A percentile compares a stretch with the other conserved stretches of the same genome.
phyloP scores from a whole-genome alignment of 2,329 filamentous ascomycete species.

The Lachnellula cervina region DNA sequence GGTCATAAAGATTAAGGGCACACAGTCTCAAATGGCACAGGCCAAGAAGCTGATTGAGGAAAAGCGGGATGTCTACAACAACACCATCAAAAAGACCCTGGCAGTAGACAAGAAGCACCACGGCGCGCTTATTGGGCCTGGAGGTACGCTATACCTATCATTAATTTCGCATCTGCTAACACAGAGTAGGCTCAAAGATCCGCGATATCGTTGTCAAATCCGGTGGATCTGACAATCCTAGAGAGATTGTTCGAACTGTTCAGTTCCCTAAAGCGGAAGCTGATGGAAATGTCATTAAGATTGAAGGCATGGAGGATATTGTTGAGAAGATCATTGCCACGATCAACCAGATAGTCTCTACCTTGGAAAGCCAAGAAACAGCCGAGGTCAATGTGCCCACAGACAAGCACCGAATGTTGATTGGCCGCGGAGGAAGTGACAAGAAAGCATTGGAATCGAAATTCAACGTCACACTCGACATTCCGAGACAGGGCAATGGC shows the following conservation, averaged over 20 bases:
- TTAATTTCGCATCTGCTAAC: slow-evolving; percentile 3
- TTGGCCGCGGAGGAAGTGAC: slow-evolving; percentile 85
- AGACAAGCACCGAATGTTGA: slow-evolving; percentile 85
- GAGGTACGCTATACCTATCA: slow-evolving; percentile 56
- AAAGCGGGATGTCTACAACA: slow-evolving; percentile 81
- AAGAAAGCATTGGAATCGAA: slow-evolving; percentile 80
- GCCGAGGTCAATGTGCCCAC: slow-evolving; percentile 76
- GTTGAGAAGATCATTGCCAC: slow-evolving; percentile 84
- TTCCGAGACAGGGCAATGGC: slow-evolving; percentile 82
- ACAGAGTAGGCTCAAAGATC: slow-evolving; percentile 67
- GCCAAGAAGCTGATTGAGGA: slow-evolving; percentile 88
- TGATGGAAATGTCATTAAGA: slow-evolving; percentile 75
- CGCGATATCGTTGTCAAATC: slow-evolving; percentile 81
- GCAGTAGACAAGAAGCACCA: slow-evolving; percentile 96
- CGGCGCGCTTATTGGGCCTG: slow-evolving; percentile 79
- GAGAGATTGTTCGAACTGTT: slow-evolving; percentile 80
- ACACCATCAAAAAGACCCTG: slow-evolving; percentile 78
- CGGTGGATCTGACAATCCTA: slow-evolving; percentile 82
- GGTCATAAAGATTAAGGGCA: slow-evolving; percentile 88
- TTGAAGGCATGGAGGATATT: slow-evolving; percentile 78
- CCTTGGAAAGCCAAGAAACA: slow-evolving; percentile 77
- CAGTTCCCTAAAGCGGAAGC: slow-evolving; percentile 90
- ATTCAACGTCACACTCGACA: slow-evolving; percentile 82
- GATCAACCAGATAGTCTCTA: slow-evolving; percentile 75
- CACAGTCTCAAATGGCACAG: slow-evolving; percentile 82